Percentiles rank a stretch among this genome's conserved stretches.
phyloP scores from a whole-genome alignment of 179 eudicot species.

The Silene coronaria region DNA sequence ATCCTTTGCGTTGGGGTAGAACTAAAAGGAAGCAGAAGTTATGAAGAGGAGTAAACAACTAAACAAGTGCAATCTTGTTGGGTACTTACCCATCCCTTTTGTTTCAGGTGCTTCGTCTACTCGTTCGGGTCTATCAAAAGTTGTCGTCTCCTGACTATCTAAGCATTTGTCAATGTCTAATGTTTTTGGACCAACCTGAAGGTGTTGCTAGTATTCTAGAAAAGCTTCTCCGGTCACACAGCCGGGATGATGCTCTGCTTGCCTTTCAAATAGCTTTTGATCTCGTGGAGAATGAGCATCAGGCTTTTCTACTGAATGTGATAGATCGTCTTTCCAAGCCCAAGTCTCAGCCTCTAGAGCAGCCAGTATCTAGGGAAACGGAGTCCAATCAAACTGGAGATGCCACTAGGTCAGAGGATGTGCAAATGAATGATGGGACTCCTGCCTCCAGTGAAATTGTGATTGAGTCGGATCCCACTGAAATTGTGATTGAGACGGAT shows the following conservation, averaged over 20 bases:
- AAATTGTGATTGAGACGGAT: conserved; percentile 38
- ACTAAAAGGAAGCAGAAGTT: not conserved
- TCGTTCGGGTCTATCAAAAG: conserved; percentile 70
- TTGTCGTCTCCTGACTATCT: conserved; percentile 85
- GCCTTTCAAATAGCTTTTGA: conserved; percentile 91
- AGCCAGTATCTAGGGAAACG: conserved; percentile 38
- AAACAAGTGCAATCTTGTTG: not conserved
- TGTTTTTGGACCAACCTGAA: conserved; percentile 79
- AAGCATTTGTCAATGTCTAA: conserved; percentile 92
- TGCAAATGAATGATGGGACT: conserved; percentile 66
- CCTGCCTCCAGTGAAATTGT: conserved; percentile 25
- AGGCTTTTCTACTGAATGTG: conserved; percentile 80
- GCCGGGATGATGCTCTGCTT: conserved; percentile 70
- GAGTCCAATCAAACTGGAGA: conserved; percentile 43
- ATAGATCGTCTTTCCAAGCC: conserved; percentile 58
- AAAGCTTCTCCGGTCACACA: conserved; percentile 65
- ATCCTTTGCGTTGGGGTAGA: not conserved
- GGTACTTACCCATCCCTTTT: conserved; percentile 2
- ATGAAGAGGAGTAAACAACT: not conserved
- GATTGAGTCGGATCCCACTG: conserved; percentile 46
- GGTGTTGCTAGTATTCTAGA: conserved; percentile 74
- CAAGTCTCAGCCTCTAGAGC: conserved; percentile 40
- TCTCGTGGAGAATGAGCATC: conserved; percentile 93
- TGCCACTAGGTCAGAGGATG: conserved; percentile 56
- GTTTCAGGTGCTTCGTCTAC: conserved; percentile 75